Percentiles rank a stretch among this genome's conserved stretches.
These are phyloP conservation scores for Kurtzmaniella quercitrusa DNA, from an alignment of 1,139 yeast genomes.

Conservation along the genomic window DNA sequence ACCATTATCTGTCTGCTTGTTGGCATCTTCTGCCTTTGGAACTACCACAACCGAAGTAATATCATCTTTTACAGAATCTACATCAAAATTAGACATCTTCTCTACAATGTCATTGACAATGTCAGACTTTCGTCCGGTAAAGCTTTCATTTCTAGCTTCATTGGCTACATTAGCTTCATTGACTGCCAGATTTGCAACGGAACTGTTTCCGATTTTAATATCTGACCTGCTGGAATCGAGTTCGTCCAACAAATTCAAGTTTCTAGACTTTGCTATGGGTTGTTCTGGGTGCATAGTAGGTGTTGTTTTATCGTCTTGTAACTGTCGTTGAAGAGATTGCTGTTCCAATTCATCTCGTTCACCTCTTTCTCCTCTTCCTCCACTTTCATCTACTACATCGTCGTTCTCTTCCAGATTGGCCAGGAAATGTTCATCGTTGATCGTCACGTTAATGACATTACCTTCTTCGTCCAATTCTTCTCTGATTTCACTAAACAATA, in stretches of 20 bases:
- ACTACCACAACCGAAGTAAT: neutral
- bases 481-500: conserved; percentile 73
- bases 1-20: too few species aligned
- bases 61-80: neutral
- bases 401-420: conserved; percentile 8
- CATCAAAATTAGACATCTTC: neutral
- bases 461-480: conserved; percentile 85
- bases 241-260: neutral
- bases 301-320: too few species aligned
- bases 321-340: too few species aligned
- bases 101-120: neutral
- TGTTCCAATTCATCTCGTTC: too few species aligned
- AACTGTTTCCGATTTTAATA: neutral
- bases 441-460: conserved; percentile 44
- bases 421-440: conserved; percentile 17
- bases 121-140: neutral
- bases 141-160: too few species aligned
- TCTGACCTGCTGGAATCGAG: neutral
- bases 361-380: too few species aligned
- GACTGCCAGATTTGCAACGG: too few species aligned
- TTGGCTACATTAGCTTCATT: too few species aligned
- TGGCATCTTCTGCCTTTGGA: neutral
- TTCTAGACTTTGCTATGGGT: neutral
- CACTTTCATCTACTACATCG: neutral
- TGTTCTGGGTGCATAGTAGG: too few species aligned